Evolutionary conservation across 1,284 basidiomycete species (phyloP).

Genomic region (Rhodotorula sp.): DNA sequence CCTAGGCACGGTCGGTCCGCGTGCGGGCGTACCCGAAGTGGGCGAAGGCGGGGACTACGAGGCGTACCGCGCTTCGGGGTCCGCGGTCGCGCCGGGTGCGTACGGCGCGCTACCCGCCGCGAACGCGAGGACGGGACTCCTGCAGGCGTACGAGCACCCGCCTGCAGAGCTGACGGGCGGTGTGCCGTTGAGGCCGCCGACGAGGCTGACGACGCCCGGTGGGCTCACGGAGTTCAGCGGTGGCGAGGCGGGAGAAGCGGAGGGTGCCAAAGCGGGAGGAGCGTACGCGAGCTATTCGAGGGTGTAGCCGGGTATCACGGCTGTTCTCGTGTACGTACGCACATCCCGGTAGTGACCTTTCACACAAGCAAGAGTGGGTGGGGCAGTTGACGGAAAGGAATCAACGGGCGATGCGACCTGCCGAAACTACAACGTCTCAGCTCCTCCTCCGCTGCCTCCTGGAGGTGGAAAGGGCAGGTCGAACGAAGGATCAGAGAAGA

Average conservation of each 20-base stretch:
- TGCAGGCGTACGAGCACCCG: background rate
- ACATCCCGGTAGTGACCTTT: no score
- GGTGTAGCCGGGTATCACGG: background rate
- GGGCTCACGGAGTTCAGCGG: background rate
- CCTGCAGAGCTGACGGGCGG: background rate
- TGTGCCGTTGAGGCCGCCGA: background rate
- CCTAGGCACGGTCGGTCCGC: background rate
- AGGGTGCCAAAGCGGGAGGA: background rate
- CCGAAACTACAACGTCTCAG: no score
- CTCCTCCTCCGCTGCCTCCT: no score
- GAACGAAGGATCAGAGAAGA: no score
- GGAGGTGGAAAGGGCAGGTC: no score
- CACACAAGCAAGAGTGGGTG: no score
- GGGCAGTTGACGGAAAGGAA: no score
- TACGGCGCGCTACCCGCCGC: background rate
- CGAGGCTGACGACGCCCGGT: slow-evolving; percentile 14
- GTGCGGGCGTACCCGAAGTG: background rate
- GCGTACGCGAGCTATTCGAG: slow-evolving; percentile 2
- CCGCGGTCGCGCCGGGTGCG: no score
- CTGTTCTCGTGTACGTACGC: no score
- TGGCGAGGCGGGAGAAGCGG: background rate
- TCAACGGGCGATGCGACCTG: no score
- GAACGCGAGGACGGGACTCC: background rate
- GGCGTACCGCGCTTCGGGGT: background rate
- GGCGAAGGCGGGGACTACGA: background rate